These are phyloP conservation scores for Wickerhamiella musiphila DNA, from an alignment of 805 yeast species.

Conservation along the genomic window DNA sequence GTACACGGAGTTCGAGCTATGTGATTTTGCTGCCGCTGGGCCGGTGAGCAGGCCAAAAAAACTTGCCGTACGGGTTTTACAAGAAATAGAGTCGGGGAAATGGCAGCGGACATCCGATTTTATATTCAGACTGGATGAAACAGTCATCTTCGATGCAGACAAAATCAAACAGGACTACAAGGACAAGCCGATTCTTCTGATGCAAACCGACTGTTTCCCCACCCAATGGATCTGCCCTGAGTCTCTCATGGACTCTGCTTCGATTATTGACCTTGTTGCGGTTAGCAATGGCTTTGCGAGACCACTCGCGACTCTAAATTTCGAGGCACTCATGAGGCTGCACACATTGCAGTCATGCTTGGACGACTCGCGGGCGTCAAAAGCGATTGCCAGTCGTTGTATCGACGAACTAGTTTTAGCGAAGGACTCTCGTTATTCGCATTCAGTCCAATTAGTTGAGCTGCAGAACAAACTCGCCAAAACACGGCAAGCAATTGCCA, in stretches of 20 bases:
- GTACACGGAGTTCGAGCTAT: background rate
- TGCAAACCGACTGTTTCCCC: background rate
- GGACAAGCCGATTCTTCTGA: background rate
- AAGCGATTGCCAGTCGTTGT: conserved; percentile 8
- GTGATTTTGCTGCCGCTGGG: background rate
- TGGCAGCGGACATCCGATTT: background rate
- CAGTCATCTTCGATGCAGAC: background rate
- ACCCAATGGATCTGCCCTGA: background rate
- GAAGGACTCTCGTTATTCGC: conserved; percentile 3
- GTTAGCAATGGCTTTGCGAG: background rate
- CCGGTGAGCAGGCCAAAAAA: background rate
- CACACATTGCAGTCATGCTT: conserved; percentile 18
- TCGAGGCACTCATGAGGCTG: conserved; percentile 17
- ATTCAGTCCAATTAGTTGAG: conserved; percentile 4
- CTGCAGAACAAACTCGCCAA: conserved; percentile 5
- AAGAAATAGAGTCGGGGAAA: background rate
- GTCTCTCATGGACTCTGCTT: background rate
- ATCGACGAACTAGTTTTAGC: conserved; percentile 7
- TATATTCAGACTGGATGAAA: background rate
- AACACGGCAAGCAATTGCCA: background rate
- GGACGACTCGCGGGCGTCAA: conserved; percentile 16
- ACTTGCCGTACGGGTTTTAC: background rate
- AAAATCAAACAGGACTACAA: background rate
- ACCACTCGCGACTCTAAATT: conserved; percentile 9
- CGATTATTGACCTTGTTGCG: background rate